Evolutionary conservation across 2,329 filamentous ascomycete genomes (phyloP), one percentile per base, ranked within the genome.

Genomic region (Fusarium burgessii): DNA sequence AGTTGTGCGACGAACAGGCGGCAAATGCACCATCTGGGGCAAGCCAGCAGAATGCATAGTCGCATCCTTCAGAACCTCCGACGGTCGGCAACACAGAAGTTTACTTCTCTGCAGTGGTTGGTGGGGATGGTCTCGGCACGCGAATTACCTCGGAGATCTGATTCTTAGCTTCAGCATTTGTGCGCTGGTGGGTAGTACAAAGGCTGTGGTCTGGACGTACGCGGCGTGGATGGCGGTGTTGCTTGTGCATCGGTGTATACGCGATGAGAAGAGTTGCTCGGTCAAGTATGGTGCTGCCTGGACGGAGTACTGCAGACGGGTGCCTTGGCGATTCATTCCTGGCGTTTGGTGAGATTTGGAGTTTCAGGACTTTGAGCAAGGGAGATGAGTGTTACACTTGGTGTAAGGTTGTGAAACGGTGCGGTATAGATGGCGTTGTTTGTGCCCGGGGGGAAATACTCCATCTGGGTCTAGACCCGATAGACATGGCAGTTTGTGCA

Each of bases 201-300:
- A 79, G 42, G 62, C 82, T 4, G 67, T 86, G 6, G 82, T 83
- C 0, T 86, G 83, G 82, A 79, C 77, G 1, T 86, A 86, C 62
- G 80, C 81, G 1, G 77, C 84, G 2, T 85, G 81, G 70, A 84
- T 86, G 82, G 80, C 79, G 0, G 60, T 79, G 5, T 63, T 86
- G 13, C 77, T 86, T 7, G 72, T 85, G 8, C 83, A 86, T 72
- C 78, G 84, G 9, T 84, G 83, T 47, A 78, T 80, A 36, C 78
- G 84, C 13, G 84, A 85, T 51, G 84, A 86, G 72, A 78, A 80
- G 55, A 76, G 84, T 12, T 85, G 83, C 42, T 77, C 74, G 4
- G 77, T 74, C 23, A 86, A 86, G 66, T 86, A 86, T 58, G 84
- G 84, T 5, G 71, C 77, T 5, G 77, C 77, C 2, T 86, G 84